Percentiles rank a stretch among this genome's conserved stretches.
These are phyloP conservation scores for Gastrolobium bilobum DNA, from an alignment of 306 rosid genomes.

Conservation along the genomic window DNA sequence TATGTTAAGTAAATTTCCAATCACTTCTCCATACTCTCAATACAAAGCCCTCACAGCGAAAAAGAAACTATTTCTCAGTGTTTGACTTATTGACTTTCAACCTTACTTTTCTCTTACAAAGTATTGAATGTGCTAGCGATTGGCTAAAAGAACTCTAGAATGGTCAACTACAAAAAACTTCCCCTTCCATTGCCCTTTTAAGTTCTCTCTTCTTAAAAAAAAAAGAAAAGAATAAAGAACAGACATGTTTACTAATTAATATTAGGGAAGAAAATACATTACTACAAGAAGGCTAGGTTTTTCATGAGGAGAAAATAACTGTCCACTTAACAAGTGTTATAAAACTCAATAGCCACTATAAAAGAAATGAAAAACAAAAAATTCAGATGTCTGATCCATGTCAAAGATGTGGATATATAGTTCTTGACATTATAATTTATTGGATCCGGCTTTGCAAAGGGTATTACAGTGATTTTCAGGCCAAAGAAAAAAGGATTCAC, in stretches of 20 bases:
- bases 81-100: neutral
- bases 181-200: neutral
- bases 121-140: slow-evolving; percentile 4
- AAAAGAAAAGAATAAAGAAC: neutral
- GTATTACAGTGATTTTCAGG: neutral
- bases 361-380: slow-evolving; percentile 8
- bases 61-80: slow-evolving; percentile 6
- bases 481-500: neutral
- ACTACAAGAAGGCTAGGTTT: neutral
- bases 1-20: slow-evolving; percentile 17
- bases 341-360: neutral
- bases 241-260: neutral
- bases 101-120: slow-evolving; percentile 11
- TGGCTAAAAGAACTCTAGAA: slow-evolving; percentile 28
- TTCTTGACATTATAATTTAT: neutral
- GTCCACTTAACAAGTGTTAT: neutral
- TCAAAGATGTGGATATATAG: neutral
- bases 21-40: neutral
- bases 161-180: slow-evolving; percentile 16
- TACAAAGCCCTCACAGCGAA: neutral
- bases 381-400: neutral
- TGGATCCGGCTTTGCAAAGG: neutral
- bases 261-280: slow-evolving; percentile 19
- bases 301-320: neutral
- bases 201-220: neutral